Evolutionary conservation across 2,329 filamentous ascomycete genomes (phyloP), one percentile per base, ranked within the genome.

Genomic region (Penicillium sumatraense): DNA sequence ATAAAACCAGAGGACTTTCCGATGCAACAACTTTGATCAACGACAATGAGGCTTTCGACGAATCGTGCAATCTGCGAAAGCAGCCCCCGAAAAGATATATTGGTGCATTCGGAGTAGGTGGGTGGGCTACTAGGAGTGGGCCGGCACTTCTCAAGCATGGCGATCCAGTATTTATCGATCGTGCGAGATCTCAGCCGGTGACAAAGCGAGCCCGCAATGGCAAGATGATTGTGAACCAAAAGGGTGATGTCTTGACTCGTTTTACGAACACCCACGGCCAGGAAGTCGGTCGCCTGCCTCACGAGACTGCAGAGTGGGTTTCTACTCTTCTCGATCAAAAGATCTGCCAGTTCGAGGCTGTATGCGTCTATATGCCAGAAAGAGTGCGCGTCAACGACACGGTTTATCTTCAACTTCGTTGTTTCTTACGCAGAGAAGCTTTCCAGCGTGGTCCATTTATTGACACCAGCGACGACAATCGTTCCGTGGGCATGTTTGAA

Each of bases 301-400:
- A 93, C 65, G 93, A 98, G 29, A 87, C 86, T 5, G 92, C 95
- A 3, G 86, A 87, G 56, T 99, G 95, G 93, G 90, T 98, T 5
- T 96, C 95, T 3, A 88, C 92, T 0, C 76, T 99, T 63, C 86
- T 98, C 49, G 95, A 99, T 68, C 92, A 98, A 71, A 88, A 89
- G 27, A 83, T 97, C 3, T 97, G 93, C 78, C 84, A 78, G 20
- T 96, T 99, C 58, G 90, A 96, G 63, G 95, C 90, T 5, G 86
- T 84, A 11, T 96, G 92, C 67, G 91, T 99, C 1, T 98, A 90
- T 72, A 90, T 90, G 0, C 93, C 93, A 0, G 93, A 98, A 53
- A 81, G 85, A 44, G 75, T 98, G 45, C 83, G 90, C 47, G 95
- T 93, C 8, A 96, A 96, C 67, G 95, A 99, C 66, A 98, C 92